phyloP scores from a whole-genome alignment of 306 rosid species.

The Rubus idaeus region DNA sequence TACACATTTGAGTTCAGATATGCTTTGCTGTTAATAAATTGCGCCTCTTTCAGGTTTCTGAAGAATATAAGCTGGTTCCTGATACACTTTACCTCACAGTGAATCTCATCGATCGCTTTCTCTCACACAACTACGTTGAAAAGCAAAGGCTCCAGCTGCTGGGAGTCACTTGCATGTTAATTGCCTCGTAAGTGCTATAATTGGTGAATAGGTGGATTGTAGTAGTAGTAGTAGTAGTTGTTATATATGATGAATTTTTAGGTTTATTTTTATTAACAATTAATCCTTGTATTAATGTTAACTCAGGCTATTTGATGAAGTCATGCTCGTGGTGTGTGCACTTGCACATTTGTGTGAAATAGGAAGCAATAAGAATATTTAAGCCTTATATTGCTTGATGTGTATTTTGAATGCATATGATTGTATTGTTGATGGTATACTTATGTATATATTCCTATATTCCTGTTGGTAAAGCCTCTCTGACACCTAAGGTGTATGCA shows the following conservation, averaged over 20 bases:
- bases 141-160: constrained; percentile 80
- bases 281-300: background rate
- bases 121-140: constrained; percentile 51
- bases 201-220: constrained; percentile 11
- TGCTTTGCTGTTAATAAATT: constrained; percentile 14
- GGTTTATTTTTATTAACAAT: background rate
- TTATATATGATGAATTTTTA: constrained; percentile 1
- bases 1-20: constrained; percentile 9
- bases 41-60: constrained; percentile 74
- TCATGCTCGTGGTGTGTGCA: background rate
- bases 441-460: constrained; percentile 8
- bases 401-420: constrained; percentile 16
- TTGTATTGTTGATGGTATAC: background rate
- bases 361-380: constrained; percentile 3
- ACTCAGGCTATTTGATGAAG: background rate
- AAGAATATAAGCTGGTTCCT: constrained; percentile 79
- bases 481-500: constrained; percentile 26
- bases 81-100: constrained; percentile 93
- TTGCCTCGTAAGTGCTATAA: constrained; percentile 78
- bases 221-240: constrained; percentile 13
- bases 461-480: background rate
- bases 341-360: background rate
- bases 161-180: constrained; percentile 85
- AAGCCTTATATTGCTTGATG: background rate
- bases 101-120: constrained; percentile 85